Conservation (phyloP, 768 basidiomycete species). For the Lactifluus subvellereus region DNA sequence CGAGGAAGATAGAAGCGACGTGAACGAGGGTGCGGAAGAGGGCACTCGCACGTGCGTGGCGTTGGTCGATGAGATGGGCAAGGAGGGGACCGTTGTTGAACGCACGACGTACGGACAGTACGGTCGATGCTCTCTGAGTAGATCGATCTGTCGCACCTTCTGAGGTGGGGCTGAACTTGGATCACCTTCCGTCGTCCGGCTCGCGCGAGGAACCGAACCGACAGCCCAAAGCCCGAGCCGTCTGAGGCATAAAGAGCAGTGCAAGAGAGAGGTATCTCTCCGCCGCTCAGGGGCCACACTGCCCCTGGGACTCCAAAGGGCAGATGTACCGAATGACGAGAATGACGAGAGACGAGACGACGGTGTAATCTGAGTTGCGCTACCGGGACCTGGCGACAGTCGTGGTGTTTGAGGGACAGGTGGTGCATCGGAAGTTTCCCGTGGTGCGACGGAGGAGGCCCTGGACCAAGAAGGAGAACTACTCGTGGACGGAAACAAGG, state of each 20-base stretch:
- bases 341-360: slow-evolving; percentile 16
- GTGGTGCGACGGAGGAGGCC: slow-evolving; percentile 19
- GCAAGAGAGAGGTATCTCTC: slow-evolving; percentile 24
- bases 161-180: slow-evolving; percentile 23
- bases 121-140: slow-evolving; percentile 76
- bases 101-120: slow-evolving; percentile 81
- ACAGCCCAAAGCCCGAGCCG: slow-evolving; percentile 23
- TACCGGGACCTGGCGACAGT: slow-evolving; percentile 6
- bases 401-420: slow-evolving; percentile 27
- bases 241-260: slow-evolving; percentile 22
- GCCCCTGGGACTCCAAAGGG: slow-evolving; percentile 18
- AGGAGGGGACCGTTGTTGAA: slow-evolving; percentile 57
- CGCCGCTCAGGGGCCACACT: slow-evolving; percentile 25
- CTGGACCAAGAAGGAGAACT: slow-evolving; percentile 27
- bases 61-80: slow-evolving; percentile 32
- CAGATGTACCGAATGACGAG: slow-evolving; percentile 4
- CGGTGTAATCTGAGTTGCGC: slow-evolving; percentile 17
- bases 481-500: slow-evolving; percentile 7
- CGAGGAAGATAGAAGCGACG: slow-evolving; percentile 26
- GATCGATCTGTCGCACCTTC: slow-evolving; percentile 51
- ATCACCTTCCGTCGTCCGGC: slow-evolving; percentile 10
- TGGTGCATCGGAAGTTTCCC: slow-evolving; percentile 26
- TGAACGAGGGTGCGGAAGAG: slow-evolving; percentile 28
- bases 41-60: slow-evolving; percentile 7
- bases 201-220: slow-evolving; percentile 15